Evolutionary conservation across 2,329 filamentous ascomycete species (phyloP), one percentile per base, ranked within the genome.

Genomic region (Venturia pyrina): DNA sequence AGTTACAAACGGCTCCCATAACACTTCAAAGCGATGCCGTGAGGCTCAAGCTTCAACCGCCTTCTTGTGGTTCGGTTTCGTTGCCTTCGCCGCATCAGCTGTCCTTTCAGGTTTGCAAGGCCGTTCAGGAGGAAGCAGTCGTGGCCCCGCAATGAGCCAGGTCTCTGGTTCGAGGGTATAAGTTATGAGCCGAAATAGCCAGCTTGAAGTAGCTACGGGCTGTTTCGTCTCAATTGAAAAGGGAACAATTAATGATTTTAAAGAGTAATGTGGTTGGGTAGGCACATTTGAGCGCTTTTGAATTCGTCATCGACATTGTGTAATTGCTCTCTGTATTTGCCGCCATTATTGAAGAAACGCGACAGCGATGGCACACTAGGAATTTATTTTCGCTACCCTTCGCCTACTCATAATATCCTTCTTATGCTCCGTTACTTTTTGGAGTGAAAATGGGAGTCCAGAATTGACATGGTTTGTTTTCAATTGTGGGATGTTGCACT

Each of bases 41-140:
- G 86, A 91, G 77, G 84, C 90, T 19, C 89, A 93, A 78, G 89
- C 89, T 46, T 83, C 84, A 68, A 85, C 84, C 43, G 88, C 85
- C 46, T 93, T 93, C 78, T 82, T 91, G 77, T 93, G 88, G 88
- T 92, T 93, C 78, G 83, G 90, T 62, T 90, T 88, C 74, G 82
- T 79, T 48, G 80, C 83, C 34, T 89, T 88, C 72, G 77, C 80
- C 37, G 85, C 73, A 21, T 77, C 79, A 3, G 81, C 82, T 50
- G 74, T 86, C 57, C 78, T 85, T 72, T 81, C 89, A 68, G 77
- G 82, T 65, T 74, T 86, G 71, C 77, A 79, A 67, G 81, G 82
- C 66, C 80, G 82, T 70, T 80, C 82, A 46, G 73, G 70, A 65
- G 73, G 73, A 67, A 75, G 79, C 41, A 76, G 80, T 66, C 77